Conservation (phyloP, 805 yeast species). For the Monosporozyma unispora region DNA sequence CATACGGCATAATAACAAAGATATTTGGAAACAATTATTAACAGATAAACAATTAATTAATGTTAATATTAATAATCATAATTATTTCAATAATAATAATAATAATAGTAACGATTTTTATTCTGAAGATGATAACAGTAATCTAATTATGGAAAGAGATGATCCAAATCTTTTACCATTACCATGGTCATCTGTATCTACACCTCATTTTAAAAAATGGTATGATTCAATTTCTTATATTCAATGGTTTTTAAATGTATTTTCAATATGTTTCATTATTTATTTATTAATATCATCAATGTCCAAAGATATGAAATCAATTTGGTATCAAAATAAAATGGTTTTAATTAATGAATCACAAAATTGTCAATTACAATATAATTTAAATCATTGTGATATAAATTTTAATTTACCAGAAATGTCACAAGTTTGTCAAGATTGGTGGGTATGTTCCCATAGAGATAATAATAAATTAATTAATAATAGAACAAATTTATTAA, state of each 20-base stretch:
- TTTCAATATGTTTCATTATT: slow-evolving; percentile 38
- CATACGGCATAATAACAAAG: neutral
- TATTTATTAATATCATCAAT: slow-evolving; percentile 42
- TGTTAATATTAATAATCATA: slow-evolving; percentile 24
- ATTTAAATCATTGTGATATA: slow-evolving; percentile 49
- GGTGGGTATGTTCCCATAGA: slow-evolving; percentile 61
- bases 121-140: neutral
- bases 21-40: slow-evolving; percentile 10
- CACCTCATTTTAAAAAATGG: slow-evolving; percentile 45
- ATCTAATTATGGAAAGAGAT: neutral
- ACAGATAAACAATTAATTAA: slow-evolving; percentile 16
- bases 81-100: slow-evolving; percentile 12
- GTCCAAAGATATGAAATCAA: slow-evolving; percentile 43
- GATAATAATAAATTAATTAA: slow-evolving; percentile 34
- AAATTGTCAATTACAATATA: slow-evolving; percentile 43
- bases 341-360: slow-evolving; percentile 44
- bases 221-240: slow-evolving; percentile 54
- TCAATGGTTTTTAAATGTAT: slow-evolving; percentile 44
- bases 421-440: slow-evolving; percentile 45
- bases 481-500: slow-evolving; percentile 50
- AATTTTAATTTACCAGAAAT: slow-evolving; percentile 48
- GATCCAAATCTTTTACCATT: slow-evolving; percentile 34
- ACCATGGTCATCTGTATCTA: slow-evolving; percentile 48
- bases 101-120: neutral
- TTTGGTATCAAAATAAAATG: slow-evolving; percentile 38